Conservation (phyloP, 1,139 yeast genomes). For the Diutina catenulata region DNA sequence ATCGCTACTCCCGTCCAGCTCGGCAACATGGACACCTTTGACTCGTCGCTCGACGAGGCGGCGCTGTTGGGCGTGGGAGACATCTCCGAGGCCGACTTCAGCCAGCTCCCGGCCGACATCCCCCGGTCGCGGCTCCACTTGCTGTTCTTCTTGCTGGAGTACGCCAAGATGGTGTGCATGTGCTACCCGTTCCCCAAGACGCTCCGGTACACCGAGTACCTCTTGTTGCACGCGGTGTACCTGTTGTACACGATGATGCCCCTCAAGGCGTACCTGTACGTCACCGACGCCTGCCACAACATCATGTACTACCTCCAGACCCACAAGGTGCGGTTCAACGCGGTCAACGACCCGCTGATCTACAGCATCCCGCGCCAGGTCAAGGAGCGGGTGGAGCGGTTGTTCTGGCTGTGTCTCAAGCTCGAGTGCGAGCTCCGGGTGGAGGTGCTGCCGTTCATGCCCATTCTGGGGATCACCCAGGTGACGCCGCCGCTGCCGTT, state of each 20-base stretch:
- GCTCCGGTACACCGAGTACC: slow-evolving; percentile 12
- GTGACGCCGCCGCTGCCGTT: slow-evolving; percentile 31
- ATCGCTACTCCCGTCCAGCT: slow-evolving; percentile 22
- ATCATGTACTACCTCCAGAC: slow-evolving; percentile 21
- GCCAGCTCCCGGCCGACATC: background rate
- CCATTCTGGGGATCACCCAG: slow-evolving; percentile 29
- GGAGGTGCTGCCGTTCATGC: slow-evolving; percentile 33
- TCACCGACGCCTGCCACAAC: slow-evolving; percentile 21
- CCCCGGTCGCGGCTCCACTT: slow-evolving; percentile 1
- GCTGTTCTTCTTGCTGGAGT: background rate
- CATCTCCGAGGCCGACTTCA: background rate
- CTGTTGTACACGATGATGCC: slow-evolving; percentile 27
- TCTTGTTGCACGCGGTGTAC: slow-evolving; percentile 24
- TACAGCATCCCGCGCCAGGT: slow-evolving; percentile 8
- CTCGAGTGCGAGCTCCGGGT: slow-evolving; percentile 34
- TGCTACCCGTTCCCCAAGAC: slow-evolving; percentile 5
- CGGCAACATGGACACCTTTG: slow-evolving; percentile 21
- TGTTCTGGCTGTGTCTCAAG: slow-evolving; percentile 35
- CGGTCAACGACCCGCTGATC: slow-evolving; percentile 5
- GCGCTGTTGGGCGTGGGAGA: slow-evolving; percentile 4
- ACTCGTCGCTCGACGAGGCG: slow-evolving; percentile 20
- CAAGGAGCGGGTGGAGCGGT: slow-evolving; percentile 19
- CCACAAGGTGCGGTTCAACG: slow-evolving; percentile 7
- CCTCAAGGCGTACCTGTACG: slow-evolving; percentile 22
- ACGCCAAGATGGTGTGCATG: slow-evolving; percentile 5